A percentile compares a stretch with the other conserved stretches of the same genome.
Evolutionary conservation across 768 basidiomycete species (phyloP).

Genomic region (Tricholomella constricta): DNA sequence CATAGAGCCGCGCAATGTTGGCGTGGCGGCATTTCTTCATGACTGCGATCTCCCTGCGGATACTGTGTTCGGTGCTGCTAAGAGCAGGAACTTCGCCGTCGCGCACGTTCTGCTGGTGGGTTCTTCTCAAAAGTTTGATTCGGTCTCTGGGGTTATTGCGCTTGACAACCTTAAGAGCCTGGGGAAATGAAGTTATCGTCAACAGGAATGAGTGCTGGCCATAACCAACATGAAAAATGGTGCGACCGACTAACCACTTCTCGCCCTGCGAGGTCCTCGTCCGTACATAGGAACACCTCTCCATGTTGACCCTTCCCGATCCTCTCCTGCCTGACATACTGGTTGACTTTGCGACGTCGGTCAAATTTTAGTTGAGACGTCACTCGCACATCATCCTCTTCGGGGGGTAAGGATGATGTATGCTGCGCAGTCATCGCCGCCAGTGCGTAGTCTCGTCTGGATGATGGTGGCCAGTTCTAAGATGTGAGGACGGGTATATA

Average conservation of each 20-base stretch:
- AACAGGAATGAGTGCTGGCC: not conserved
- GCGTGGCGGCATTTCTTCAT: conserved; percentile 87
- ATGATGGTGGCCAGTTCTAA: not conserved
- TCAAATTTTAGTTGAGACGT: conserved; percentile 40
- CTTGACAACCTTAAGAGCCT: conserved; percentile 75
- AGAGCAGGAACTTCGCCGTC: conserved; percentile 33
- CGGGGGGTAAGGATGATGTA: conserved; percentile 20
- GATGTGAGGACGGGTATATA: not conserved
- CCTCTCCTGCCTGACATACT: conserved; percentile 56
- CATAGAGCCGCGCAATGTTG: conserved; percentile 76
- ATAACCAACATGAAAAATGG: not conserved
- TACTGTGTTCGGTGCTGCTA: conserved; percentile 69
- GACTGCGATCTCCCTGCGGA: conserved; percentile 86
- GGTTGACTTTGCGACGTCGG: conserved; percentile 54
- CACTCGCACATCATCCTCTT: conserved; percentile 44
- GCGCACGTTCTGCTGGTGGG: conserved; percentile 30
- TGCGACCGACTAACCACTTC: conserved; percentile 46
- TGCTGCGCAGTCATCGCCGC: not conserved
- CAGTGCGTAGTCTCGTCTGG: not conserved
- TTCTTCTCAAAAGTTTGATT: conserved; percentile 54
- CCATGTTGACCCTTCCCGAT: conserved; percentile 53
- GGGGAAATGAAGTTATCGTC: not conserved
- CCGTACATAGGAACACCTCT: conserved; percentile 70
- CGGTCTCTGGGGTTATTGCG: conserved; percentile 67
- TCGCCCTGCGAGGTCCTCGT: conserved; percentile 28